Base-by-base conservation (phyloP, 768 basidiomycete species). In the Crucibulum laeve region DNA sequence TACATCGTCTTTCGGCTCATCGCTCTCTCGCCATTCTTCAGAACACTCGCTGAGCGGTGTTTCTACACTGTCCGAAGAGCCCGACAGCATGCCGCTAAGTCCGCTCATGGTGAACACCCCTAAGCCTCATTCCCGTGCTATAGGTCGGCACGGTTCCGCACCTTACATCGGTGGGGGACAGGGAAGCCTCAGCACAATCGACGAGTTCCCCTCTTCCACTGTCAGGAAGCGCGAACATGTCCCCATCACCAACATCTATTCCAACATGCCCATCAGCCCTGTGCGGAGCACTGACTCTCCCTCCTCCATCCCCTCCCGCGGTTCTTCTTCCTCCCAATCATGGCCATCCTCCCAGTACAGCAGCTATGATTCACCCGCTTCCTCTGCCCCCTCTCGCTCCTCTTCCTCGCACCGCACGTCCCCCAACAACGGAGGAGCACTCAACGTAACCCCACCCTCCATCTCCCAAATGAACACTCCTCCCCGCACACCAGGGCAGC, bases 71-170 rank as follows among this genome's bases (percentile, higher is more conserved):
- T 69, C 71, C 13, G 74, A 75, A 6, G 74, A 76, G 47, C 76
- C 74, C 1, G 34, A 58, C 17, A 66, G 61, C 46, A 66, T 72
- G 36, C n/a, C n/a, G n/a, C 69, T 76, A n/a, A 72, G 71, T 44
- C 75, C 75, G 1, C 55, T 77, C 34, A 56, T 71, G 26, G 55
- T 71, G 18, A 46, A 56, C 21, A 54, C 68, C 1, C 67, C 64
- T 11, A 61, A 62, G 39, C 56, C 62, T 18, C 26, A 36, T 34
- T 21, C 57, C 19, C 56, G 56, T 21, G 25, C 57, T 42, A 47
- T 65, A 21, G 53, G 54, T 3, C 59, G 67, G 5, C 59, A 61
- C 21, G 57, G 61, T 28, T 66, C 65, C 8, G 62, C 62, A 34
- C 70, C 68, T 6, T 54, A 60, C 17, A 47, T 65, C 14, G 42